Conservation (phyloP, 2,329 filamentous ascomycete species). For the Dactylonectria macrodidyma region DNA sequence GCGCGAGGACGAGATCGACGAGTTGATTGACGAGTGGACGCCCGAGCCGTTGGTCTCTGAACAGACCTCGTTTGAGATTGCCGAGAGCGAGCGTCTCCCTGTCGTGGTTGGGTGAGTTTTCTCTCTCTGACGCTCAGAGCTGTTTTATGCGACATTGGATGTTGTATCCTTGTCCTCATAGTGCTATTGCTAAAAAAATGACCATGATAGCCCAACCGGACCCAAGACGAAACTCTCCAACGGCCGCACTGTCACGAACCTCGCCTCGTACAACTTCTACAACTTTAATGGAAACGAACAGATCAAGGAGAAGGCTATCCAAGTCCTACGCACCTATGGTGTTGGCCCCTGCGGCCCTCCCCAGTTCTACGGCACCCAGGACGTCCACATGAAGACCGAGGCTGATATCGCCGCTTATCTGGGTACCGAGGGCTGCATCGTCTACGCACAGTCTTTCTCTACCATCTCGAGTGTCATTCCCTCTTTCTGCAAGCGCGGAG, state of each 20-base stretch:
- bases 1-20: slow-evolving; percentile 94
- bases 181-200: background rate
- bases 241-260: slow-evolving; percentile 91
- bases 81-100: slow-evolving; percentile 87
- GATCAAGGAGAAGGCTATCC: slow-evolving; percentile 95
- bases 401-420: slow-evolving; percentile 92
- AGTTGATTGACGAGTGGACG: slow-evolving; percentile 95
- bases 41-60: slow-evolving; percentile 90
- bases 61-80: slow-evolving; percentile 81
- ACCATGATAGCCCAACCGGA: slow-evolving; percentile 78
- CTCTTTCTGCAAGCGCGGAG: slow-evolving; percentile 95
- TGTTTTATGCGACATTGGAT: background rate
- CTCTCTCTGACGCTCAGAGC: background rate
- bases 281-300: slow-evolving; percentile 95
- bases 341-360: slow-evolving; percentile 97
- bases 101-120: slow-evolving; percentile 84
- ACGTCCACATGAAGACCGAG: slow-evolving; percentile 98
- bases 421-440: slow-evolving; percentile 89
- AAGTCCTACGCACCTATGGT: slow-evolving; percentile 93
- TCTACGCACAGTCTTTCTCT: slow-evolving; percentile 96
- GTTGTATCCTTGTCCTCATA: background rate
- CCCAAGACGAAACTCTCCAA: slow-evolving; percentile 91
- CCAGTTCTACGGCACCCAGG: slow-evolving; percentile 98
- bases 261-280: slow-evolving; percentile 97
- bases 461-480: slow-evolving; percentile 98